Percentiles rank a stretch among this genome's conserved stretches.
Evolutionary conservation across 2,329 filamentous ascomycete species (phyloP).

Genomic region (Herpomyces periplanetae): DNA sequence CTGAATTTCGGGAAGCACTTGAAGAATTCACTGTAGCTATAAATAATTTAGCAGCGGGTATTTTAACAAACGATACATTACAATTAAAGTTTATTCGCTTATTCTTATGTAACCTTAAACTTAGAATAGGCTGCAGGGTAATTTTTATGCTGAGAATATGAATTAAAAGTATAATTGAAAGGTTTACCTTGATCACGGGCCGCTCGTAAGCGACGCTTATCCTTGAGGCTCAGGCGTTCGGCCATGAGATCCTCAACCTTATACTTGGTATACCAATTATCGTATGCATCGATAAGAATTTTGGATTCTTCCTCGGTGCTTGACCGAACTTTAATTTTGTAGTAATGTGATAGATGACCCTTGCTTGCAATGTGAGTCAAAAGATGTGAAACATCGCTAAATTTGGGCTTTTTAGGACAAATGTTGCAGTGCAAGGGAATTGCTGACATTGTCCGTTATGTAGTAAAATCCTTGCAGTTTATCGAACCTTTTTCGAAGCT

Average conservation of each 20-base stretch:
- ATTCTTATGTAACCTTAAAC: too few species aligned
- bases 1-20: too few species aligned
- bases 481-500: too few species aligned
- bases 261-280: slow-evolving; percentile 35
- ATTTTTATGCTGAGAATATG: too few species aligned
- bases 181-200: too few species aligned
- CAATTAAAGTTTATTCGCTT: too few species aligned
- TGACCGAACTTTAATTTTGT: slow-evolving; percentile 34
- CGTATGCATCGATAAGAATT: slow-evolving; percentile 21
- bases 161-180: too few species aligned
- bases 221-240: slow-evolving; percentile 35
- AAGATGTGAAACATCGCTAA: slow-evolving; percentile 65
- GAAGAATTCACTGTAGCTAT: too few species aligned
- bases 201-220: slow-evolving; percentile 18
- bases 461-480: too few species aligned
- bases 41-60: too few species aligned
- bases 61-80: too few species aligned
- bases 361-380: slow-evolving; percentile 77
- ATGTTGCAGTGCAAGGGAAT: slow-evolving; percentile 43
- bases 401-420: slow-evolving; percentile 35
- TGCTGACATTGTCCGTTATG: slow-evolving; percentile 7
- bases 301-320: slow-evolving; percentile 24
- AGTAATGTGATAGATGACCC: slow-evolving; percentile 49
- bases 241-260: slow-evolving; percentile 31
- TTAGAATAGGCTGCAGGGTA: too few species aligned